Percentiles rank a stretch among this genome's conserved stretches.
Evolutionary conservation across 1,284 basidiomycete species (phyloP).

Genomic region (Singerocomus inundabilis): DNA sequence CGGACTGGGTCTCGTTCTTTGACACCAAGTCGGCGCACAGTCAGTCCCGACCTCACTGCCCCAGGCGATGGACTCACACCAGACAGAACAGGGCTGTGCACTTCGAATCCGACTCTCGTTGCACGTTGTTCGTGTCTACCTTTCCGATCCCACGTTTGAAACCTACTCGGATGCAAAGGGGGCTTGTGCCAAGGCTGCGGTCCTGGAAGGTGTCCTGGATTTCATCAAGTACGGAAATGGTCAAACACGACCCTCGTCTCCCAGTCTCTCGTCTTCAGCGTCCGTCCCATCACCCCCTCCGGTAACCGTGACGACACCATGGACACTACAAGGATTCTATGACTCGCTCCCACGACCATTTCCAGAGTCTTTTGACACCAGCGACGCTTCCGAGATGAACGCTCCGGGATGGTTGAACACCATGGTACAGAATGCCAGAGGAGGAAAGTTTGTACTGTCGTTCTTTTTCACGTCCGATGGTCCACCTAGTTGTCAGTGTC

Average conservation of each 20-base stretch:
- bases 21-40: constrained; percentile 46
- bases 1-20: constrained; percentile 49
- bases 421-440: constrained; percentile 50
- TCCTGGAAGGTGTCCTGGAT: constrained; percentile 50
- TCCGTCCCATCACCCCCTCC: not conserved
- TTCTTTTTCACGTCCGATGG: constrained; percentile 47
- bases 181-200: constrained; percentile 51
- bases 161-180: constrained; percentile 45
- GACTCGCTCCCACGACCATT: constrained; percentile 59
- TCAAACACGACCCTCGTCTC: constrained; percentile 35
- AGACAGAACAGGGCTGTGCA: constrained; percentile 52
- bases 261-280: constrained; percentile 1
- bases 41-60: constrained; percentile 30
- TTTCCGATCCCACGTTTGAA: constrained; percentile 44
- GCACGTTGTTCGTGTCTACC: constrained; percentile 47
- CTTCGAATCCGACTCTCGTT: constrained; percentile 51
- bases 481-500: constrained; percentile 41
- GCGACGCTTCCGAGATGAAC: constrained; percentile 48
- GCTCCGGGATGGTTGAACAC: constrained; percentile 53
- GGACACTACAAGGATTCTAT: constrained; percentile 53
- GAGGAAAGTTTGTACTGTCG: constrained; percentile 41
- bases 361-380: constrained; percentile 47
- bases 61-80: constrained; percentile 1
- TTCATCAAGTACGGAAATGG: constrained; percentile 55
- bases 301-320: constrained; percentile 14